These are phyloP conservation scores for Prunus campanulata DNA, from an alignment of 306 rosid species.

Conservation along the genomic window DNA sequence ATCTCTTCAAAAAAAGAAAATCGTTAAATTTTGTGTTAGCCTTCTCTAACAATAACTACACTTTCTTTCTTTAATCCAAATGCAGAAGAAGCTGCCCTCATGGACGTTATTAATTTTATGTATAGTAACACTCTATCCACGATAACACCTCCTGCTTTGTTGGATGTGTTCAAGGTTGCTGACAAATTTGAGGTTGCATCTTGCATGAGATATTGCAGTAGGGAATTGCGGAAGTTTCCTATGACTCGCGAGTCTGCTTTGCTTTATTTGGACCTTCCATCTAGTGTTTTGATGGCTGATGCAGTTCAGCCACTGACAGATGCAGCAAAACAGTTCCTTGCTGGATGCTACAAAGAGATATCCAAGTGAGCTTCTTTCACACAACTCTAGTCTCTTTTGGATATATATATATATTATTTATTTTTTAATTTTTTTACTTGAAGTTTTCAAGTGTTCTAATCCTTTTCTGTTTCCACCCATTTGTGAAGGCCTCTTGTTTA, in stretches of 20 bases:
- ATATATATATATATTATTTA: no score
- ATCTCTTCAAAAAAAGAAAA: neutral
- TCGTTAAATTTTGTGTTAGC: neutral
- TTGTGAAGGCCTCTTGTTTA: neutral
- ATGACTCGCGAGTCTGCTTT: constrained; percentile 53
- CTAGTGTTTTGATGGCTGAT: constrained; percentile 37
- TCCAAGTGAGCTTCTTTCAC: constrained; percentile 33
- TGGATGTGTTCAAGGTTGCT: constrained; percentile 57
- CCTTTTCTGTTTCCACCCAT: neutral
- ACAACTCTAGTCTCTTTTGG: neutral
- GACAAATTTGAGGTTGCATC: constrained; percentile 54
- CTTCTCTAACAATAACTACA: constrained; percentile 6
- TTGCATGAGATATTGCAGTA: constrained; percentile 48
- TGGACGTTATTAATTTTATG: constrained; percentile 57
- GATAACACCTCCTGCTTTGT: constrained; percentile 27
- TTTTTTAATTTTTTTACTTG: neutral
- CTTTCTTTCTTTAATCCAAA: constrained; percentile 6
- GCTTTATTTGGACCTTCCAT: constrained; percentile 53
- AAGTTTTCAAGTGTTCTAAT: neutral
- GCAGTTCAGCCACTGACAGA: constrained; percentile 51
- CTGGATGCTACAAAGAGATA: constrained; percentile 37
- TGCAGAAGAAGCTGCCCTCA: constrained; percentile 57
- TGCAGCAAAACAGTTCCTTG: constrained; percentile 49
- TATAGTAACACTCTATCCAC: constrained; percentile 38
- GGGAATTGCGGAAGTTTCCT: constrained; percentile 30